These are phyloP conservation scores for Xerocomellus dryophilus DNA, from an alignment of 768 basidiomycete genomes.

Conservation along the genomic window DNA sequence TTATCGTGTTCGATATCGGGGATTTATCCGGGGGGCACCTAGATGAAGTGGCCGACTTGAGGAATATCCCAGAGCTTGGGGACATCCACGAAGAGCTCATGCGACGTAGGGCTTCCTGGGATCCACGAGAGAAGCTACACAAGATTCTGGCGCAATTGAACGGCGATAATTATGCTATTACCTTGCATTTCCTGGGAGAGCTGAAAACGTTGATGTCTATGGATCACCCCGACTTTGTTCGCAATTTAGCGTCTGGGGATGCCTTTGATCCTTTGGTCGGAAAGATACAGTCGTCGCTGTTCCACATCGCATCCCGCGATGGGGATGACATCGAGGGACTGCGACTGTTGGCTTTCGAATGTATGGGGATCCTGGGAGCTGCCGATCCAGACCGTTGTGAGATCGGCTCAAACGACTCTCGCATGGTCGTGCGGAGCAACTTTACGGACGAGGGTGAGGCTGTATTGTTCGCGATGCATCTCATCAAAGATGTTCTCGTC, in stretches of 20 bases:
- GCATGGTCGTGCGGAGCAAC: constrained; percentile 75
- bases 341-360: constrained; percentile 77
- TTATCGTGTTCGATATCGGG: constrained; percentile 65
- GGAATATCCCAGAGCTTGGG: constrained; percentile 62
- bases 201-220: constrained; percentile 61
- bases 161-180: constrained; percentile 80
- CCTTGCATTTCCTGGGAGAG: constrained; percentile 70
- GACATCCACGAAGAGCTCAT: constrained; percentile 43
- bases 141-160: constrained; percentile 70
- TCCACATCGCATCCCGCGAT: constrained; percentile 72
- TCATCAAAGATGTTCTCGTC: constrained; percentile 82
- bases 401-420: constrained; percentile 51
- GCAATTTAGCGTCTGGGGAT: constrained; percentile 74
- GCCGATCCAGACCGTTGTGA: constrained; percentile 93
- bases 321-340: constrained; percentile 69
- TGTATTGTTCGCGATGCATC: constrained; percentile 74
- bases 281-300: constrained; percentile 60
- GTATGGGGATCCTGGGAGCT: constrained; percentile 88
- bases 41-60: constrained; percentile 78
- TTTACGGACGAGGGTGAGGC: constrained; percentile 79
- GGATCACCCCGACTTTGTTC: constrained; percentile 51
- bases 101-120: constrained; percentile 45
- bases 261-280: constrained; percentile 78
- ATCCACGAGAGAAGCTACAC: constrained; percentile 52
- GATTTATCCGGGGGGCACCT: constrained; percentile 53